Base-by-base conservation (phyloP, 306 rosid genomes). In the Cicer cuneatum region DNA sequence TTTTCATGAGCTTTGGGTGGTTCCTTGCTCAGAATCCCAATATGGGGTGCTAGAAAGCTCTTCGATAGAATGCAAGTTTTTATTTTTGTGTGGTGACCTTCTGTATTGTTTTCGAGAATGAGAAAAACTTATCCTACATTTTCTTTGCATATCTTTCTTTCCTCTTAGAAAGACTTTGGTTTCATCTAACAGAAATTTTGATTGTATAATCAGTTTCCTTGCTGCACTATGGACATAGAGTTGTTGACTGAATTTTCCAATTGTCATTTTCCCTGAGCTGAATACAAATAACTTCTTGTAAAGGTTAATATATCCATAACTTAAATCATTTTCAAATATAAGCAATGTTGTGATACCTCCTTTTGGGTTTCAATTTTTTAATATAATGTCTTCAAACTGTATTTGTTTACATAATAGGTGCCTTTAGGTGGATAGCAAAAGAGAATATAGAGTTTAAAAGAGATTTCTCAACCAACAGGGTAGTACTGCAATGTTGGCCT, bases 401-500 rank as follows among this genome's bases (percentile, higher is more conserved):
- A 42, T 70, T 64, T 70, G 40, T 39, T 74, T 71, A 74, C 47
- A 18, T 19, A 58, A 16, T 35, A 78, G 84, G 71, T 48, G 60
- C 72, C 40, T 41, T 18, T 16, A 67, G 35, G 70, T 41, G 74
- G 59, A 72, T 71, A 79, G 19, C 12, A 14, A 68, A 42, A 72
- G 37, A 78, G 76, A 39, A 24, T 43, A 0, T 33, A 41, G 8
- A 57, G 41, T 61, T 24, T 68, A 46, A 14, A 70, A 73, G 46
- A 75, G 75, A 51, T 39, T 35, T 83, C 59, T 78, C 65, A 42
- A 48, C 63, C 62, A 48, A 59, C 53, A 65, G 83, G 82, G 49
- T 63, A 19, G 66, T 58, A 81, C 77, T 73, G 10, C 82, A 68
- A 83, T 80, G 84, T 48, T 41, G 78, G 80, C 40, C 74, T 81